Conservation (phyloP, 306 rosid species). For the Morella rubra region DNA sequence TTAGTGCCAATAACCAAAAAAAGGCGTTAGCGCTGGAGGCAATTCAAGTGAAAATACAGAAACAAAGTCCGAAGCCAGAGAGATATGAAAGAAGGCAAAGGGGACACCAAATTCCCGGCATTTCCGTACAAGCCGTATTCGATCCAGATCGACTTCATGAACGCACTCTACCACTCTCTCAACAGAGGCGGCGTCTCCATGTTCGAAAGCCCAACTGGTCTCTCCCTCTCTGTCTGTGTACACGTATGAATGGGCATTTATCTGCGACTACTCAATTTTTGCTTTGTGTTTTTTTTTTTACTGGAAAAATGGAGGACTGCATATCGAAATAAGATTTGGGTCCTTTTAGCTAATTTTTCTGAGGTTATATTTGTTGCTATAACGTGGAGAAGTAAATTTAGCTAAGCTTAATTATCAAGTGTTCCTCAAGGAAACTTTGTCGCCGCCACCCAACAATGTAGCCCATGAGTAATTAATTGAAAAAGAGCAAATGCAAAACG, state of each 20-base stretch:
- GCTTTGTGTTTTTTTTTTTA: background rate
- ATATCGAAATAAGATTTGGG: background rate
- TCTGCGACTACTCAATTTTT: background rate
- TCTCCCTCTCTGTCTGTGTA: background rate
- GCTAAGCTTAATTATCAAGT: background rate
- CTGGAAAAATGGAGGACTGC: background rate
- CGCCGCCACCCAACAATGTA: background rate
- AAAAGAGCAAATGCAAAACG: background rate
- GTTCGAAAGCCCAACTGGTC: conserved; percentile 94
- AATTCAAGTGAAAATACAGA: background rate
- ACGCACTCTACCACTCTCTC: conserved; percentile 67
- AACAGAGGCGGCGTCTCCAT: conserved; percentile 77
- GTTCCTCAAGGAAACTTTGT: too few relatives aligned
- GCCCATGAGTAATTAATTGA: background rate
- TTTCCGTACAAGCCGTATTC: conserved; percentile 82
- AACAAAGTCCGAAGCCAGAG: background rate
- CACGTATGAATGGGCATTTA: background rate
- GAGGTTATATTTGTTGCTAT: background rate
- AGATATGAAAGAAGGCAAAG: conserved; percentile 29
- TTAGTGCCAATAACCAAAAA: background rate
- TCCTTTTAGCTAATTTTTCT: background rate
- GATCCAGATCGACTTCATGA: conserved; percentile 90
- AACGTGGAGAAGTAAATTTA: background rate
- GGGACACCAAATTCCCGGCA: conserved; percentile 47
- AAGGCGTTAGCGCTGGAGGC: background rate